Evolutionary conservation across 345 rosid genomes (phyloP), one percentile per base, ranked within the genome.

Genomic region (Atalantia buxifolia): DNA sequence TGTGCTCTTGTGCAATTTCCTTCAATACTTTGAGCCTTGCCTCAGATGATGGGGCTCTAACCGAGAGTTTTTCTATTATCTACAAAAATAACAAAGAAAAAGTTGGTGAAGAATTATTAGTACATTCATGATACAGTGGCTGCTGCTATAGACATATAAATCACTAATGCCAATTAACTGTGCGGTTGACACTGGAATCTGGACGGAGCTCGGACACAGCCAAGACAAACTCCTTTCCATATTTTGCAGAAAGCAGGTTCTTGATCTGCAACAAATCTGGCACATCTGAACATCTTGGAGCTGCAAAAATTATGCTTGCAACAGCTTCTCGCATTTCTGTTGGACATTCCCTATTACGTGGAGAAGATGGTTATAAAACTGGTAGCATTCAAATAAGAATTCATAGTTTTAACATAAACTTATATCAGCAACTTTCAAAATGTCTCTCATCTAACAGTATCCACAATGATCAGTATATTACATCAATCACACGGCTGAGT

Each of bases 251-350:
- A 84, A 95, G 88, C 59, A 93, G 81, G 80, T 93, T 95, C 92
- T 88, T 93, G 64, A 95, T 80, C 68, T 88, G 92, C 83, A 95
- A 78, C 79, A 93, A 86, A 82, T 95, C 99, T 55, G 97, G 94
- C 76, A 95, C 89, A 80, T 95, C 97, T 48, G 99, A 93, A 83
- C 98, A 92, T 86, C 98, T 88, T n/a, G 99, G 94, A 80, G 99
- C 92, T 53, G 99, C 92, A 88, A 92, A 95, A 66, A 93, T 90
- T 73, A 95, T 91, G 85, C 97, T 93, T 53, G 98, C 89, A 81
- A 93, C 77, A 78, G 98, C 99, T 84, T 95, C 99, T 81, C 87
- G 90, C 84, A 95, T 70, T 85, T 95, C 99, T 78, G 88, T 33
- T 0, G 99, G 99, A 38, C 99, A 95, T 45, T 93, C 98, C 89